Percentiles rank a stretch among this genome's conserved stretches.
These are phyloP conservation scores for Ustulina deusta DNA, from an alignment of 2,329 filamentous ascomycete genomes.

Conservation along the genomic window DNA sequence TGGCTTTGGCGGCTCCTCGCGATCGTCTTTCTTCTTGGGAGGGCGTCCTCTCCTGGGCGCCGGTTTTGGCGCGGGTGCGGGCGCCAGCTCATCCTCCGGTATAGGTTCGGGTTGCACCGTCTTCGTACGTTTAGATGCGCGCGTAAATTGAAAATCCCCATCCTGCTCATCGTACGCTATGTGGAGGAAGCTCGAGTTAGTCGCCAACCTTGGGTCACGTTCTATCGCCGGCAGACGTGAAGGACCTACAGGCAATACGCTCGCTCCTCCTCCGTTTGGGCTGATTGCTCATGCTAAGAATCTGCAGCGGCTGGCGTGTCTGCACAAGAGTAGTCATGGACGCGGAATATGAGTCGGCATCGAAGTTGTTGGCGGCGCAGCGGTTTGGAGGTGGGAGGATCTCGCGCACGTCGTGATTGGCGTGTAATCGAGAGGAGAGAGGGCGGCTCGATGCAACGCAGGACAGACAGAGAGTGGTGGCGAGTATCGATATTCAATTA, in stretches of 20 bases:
- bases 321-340: constrained; percentile 79
- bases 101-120: constrained; percentile 61
- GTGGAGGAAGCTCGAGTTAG: constrained; percentile 36
- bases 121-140: constrained; percentile 74
- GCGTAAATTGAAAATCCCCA: constrained; percentile 81
- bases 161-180: constrained; percentile 76
- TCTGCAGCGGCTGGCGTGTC: constrained; percentile 73
- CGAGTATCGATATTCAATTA: constrained; percentile 35
- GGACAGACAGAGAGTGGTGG: constrained; percentile 7
- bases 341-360: constrained; percentile 56
- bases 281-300: constrained; percentile 76
- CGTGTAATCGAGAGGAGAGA: constrained; percentile 23
- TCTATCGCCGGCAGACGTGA: constrained; percentile 15
- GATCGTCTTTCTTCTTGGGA: constrained; percentile 56
- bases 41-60: constrained; percentile 54
- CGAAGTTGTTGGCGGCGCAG: constrained; percentile 28
- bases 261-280: constrained; percentile 72
- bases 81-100: constrained; percentile 56
- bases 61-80: constrained; percentile 47
- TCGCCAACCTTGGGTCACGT: constrained; percentile 25
- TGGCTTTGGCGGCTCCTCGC: constrained; percentile 40
- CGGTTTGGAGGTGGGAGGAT: constrained; percentile 25
- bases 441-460: constrained; percentile 26
- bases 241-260: constrained; percentile 70
- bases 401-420: constrained; percentile 37